A percentile compares a stretch with the other conserved stretches of the same genome.
These are phyloP conservation scores for Citrus maxima DNA, from an alignment of 345 rosid species.

Conservation along the genomic window DNA sequence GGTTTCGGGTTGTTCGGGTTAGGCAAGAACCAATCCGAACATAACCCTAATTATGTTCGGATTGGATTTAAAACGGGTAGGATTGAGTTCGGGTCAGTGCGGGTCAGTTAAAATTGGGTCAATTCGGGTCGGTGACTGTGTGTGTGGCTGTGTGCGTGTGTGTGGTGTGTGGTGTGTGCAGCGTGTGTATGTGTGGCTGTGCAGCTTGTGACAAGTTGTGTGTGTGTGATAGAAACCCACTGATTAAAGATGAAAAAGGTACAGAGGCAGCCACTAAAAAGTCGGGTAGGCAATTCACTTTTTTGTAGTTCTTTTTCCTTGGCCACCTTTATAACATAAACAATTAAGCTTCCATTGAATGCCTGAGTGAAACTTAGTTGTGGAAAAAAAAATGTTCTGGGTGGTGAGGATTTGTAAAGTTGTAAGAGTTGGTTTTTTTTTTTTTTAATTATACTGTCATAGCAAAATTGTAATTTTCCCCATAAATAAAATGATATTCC, in stretches of 20 bases:
- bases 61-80: too few species aligned
- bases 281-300: slow-evolving; percentile 28
- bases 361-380: slow-evolving; percentile 23
- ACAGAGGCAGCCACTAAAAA: slow-evolving; percentile 22
- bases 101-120: too few species aligned
- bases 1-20: too few species aligned
- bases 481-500: slow-evolving; percentile 32
- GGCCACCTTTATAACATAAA: slow-evolving; percentile 25
- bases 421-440: slow-evolving; percentile 39
- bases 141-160: too few species aligned
- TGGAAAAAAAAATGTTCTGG: slow-evolving; percentile 12
- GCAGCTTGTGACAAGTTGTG: too few species aligned
- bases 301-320: slow-evolving; percentile 3
- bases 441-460: slow-evolving; percentile 26
- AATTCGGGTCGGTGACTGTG: too few species aligned
- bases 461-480: slow-evolving; percentile 29
- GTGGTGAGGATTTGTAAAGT: slow-evolving; percentile 40
- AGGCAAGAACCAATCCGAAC: too few species aligned
- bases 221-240: background rate
- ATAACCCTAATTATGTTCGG: too few species aligned
- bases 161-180: too few species aligned
- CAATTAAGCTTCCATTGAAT: slow-evolving; percentile 21
- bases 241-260: background rate
- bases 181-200: too few species aligned
- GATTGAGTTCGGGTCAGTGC: too few species aligned